Evolutionary conservation across 345 rosid species (phyloP), one percentile per base, ranked within the genome.

Genomic region (Jatropha curcas): DNA sequence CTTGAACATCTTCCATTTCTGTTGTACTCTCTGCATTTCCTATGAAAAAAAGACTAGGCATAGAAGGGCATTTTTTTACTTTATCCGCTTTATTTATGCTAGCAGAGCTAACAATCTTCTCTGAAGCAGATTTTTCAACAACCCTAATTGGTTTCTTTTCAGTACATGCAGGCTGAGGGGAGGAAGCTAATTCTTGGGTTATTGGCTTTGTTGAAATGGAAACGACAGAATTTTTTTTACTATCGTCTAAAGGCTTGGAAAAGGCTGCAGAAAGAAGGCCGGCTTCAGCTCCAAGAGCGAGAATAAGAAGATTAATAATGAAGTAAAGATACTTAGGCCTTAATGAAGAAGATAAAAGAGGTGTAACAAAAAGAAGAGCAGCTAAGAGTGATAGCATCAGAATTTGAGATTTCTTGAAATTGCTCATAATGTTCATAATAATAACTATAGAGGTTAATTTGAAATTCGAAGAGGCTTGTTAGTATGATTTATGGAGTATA

Each of bases 241-340:
- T 9, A 60, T 72, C 83, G 11, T 80, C 74, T 16, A 60, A 51
- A 39, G 90, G 82, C 66, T 78, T 81, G 65, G 85, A 76, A 80
- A 82, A 80, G 62, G 70, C 57, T 5, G 64, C 43, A 20, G 87
- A 83, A 71, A 88, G 81, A 65, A 89, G 83, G 50, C 94, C 94
- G 1, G 92, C 89, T 64, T 89, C 89, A 4, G 85, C 94, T 5
- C 94, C 89, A 35, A 90, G 86, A 46, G 82, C 80, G 63, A 90
- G 65, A 67, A 90, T 86, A 63, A 90, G 86, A 68, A 88, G 74
- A 78, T 90, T 90, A 69, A 82, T 45, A 74, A 90, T 46, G 60
- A 90, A 76, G 79, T 90, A 90, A 48, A 90, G 77, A 70, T 85
- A 88, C 13, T 83, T 80, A 2, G 87, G 81, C 72, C 95, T 82